Evolutionary conservation across 441 rosid genomes (phyloP), one percentile per base, ranked within the genome.

Genomic region (Corymbia calophylla): DNA sequence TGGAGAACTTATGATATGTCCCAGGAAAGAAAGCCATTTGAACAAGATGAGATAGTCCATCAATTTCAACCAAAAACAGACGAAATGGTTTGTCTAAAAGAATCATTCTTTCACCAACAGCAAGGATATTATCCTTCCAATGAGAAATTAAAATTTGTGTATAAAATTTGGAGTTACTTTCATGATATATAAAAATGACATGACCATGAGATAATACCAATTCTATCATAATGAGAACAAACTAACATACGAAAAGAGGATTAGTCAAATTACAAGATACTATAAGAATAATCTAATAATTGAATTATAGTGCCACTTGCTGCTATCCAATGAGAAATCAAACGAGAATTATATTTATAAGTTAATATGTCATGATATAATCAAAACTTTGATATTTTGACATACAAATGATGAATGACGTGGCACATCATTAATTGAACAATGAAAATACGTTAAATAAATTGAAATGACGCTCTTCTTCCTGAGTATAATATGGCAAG

Each of bases 1-100:
- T 96, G 31, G 99, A 98, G 91, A 98, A 97, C 99, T 97, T 39
- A 5, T 25, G 87, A 53, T 60, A 39, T 23, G 47, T 64, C 81
- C 53, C 64, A 51, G 16, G 51, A 86, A 66, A 47, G 8, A 47
- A 86, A n/a, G 51, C 84, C 84, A 86, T 35, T 86, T 31, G 55
- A 86, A 87, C 35, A 47, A 29, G 39, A 89, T 19, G 51, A 56
- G 64, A 89, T 23, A 25, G 84, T 77, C 84, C 53, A 44, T 51
- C 56, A 49, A 47, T 53, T 49, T 86, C 47, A 18, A 86, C 56
- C 39, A 86, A 53, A 86, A 53, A 53, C 60, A 53, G 87, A 86
- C 9, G 39, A 86, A 86, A 86, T 53, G 56, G 62, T 44, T 44
- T 44, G 10, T 77, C 27, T 44, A 77, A 77, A 73, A 44, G 84